Conservation (phyloP, 257 asterid species). For the Solanum bulbocastanum region DNA sequence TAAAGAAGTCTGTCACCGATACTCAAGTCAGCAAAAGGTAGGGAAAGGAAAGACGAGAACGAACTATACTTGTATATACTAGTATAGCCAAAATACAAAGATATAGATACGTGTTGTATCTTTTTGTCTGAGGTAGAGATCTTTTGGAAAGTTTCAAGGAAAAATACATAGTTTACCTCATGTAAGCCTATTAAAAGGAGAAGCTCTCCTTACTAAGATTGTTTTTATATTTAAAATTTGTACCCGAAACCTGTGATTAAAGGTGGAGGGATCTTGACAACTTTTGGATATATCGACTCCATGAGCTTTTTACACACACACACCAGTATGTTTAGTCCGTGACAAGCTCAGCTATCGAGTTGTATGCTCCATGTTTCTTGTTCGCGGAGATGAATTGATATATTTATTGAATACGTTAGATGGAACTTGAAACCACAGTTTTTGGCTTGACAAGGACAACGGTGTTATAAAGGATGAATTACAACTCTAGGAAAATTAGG, state of each 20-base stretch:
- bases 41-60: background rate
- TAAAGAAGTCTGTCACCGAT: constrained; percentile 51
- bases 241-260: background rate
- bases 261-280: background rate
- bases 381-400: background rate
- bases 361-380: background rate
- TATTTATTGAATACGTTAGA: background rate
- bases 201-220: background rate
- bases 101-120: background rate
- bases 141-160: background rate
- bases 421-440: background rate
- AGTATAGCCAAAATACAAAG: background rate
- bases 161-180: background rate
- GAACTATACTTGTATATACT: background rate
- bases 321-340: background rate
- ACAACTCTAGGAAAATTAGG: background rate
- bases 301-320: background rate
- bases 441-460: too few species aligned
- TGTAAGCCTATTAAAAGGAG: background rate
- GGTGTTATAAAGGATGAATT: too few species aligned
- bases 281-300: background rate
- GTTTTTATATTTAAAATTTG: background rate
- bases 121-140: background rate
- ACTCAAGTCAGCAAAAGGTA: constrained; percentile 14
- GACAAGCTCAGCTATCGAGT: background rate